These are phyloP conservation scores for Magnusiomyces tetraspermus DNA, from an alignment of 1,139 yeast species.

Conservation along the genomic window DNA sequence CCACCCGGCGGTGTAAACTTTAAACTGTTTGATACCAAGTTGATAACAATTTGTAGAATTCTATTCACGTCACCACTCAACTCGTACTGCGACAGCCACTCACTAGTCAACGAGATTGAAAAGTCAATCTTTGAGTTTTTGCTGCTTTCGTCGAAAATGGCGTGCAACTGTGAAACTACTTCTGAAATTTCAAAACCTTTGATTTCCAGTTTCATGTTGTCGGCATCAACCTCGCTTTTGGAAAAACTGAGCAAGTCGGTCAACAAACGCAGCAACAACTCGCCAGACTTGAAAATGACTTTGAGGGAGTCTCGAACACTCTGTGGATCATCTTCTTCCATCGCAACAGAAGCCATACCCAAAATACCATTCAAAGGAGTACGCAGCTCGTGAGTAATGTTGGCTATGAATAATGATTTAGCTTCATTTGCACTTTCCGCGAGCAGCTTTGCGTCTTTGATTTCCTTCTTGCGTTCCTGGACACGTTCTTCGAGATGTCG, in stretches of 20 bases:
- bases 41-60: constrained; percentile 86
- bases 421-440: constrained; percentile 77
- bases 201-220: constrained; percentile 64
- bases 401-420: constrained; percentile 85
- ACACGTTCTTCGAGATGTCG: constrained; percentile 81
- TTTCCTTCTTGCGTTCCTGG: constrained; percentile 70
- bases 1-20: constrained; percentile 92
- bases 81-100: constrained; percentile 36
- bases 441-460: constrained; percentile 42
- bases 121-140: constrained; percentile 57
- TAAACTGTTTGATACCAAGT: constrained; percentile 77
- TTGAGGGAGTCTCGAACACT: constrained; percentile 64
- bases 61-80: constrained; percentile 87
- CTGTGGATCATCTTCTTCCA: constrained; percentile 68
- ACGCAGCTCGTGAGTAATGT: constrained; percentile 83
- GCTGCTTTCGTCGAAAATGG: constrained; percentile 82
- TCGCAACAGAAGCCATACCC: constrained; percentile 89
- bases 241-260: constrained; percentile 83
- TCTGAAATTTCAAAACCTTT: constrained; percentile 64
- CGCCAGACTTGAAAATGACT: constrained; percentile 80
- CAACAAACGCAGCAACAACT: constrained; percentile 67
- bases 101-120: constrained; percentile 37
- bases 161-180: constrained; percentile 72
- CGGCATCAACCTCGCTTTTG: constrained; percentile 53
- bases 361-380: constrained; percentile 88